Base-by-base conservation (phyloP, 108 stramenopile genomes). In the Pseudonitzschia delicatissima region DNA sequence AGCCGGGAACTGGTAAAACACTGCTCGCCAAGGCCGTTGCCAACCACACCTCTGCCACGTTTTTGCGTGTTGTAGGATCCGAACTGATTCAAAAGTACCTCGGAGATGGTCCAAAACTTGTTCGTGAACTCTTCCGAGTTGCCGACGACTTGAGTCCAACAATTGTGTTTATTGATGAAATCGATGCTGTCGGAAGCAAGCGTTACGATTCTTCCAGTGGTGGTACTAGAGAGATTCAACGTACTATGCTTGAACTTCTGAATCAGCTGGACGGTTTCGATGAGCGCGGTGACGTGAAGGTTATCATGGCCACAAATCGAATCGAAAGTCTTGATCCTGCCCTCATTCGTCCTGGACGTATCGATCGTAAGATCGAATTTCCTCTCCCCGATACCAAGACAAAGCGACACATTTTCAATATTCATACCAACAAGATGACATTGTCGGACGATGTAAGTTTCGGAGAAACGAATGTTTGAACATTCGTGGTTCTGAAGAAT, bases 191-290 rank as follows among this genome's bases (percentile, higher is more conserved):
- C 17, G 99, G 99, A 28, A 83, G 81, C 52, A 99, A 99, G 85
- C 93, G 99, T 11, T 99, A 98, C 84, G 97, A 98, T 55, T 94
- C 88, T 39, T 82, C 78, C 73, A 91, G 86, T 23, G 96, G 97
- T 20, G 99, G 99, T 18, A 97, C 97, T 23, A 70, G 91, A 21
- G 99, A 99, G 69, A 98, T 99, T 72, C 99, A 99, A 77, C 94
- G 99, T 57, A 99, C 99, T 28, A 99, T 99, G 99, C 85, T 99
- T 48, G 99, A 99, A 76, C 87, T 99, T 1, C 79, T 99, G 42
- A 98, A 98, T 81, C 99, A 99, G 82, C 84, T 99, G 47, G 99
- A 99, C 75, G 99, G 99, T 9, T 99, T 99, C 72, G 99, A 98
- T 61, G 97, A 98, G 73, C 85, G 97, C 7, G 93, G 94, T 1